Evolutionary conservation across 495 filamentous ascomycete species (phyloP).

Genomic region (Annulohypoxylon nitens): DNA sequence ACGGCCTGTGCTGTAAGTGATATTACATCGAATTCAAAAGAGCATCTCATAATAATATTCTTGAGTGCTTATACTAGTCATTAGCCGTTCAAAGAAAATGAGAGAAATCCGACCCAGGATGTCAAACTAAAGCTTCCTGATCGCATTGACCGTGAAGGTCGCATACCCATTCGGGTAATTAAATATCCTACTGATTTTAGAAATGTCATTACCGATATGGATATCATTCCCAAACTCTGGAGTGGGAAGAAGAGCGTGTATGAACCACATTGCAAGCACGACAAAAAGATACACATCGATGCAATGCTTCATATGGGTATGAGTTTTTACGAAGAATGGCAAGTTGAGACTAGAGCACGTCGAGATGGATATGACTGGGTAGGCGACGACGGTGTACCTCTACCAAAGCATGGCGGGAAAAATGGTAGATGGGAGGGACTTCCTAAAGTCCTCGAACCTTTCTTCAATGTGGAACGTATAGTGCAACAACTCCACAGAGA

Average conservation of each 20-base stretch:
- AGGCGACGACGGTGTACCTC: constrained; percentile 18
- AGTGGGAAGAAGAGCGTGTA: constrained; percentile 19
- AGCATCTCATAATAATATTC: not conserved
- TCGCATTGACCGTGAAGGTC: constrained; percentile 16
- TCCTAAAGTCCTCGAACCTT: constrained; percentile 12
- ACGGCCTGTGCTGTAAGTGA: constrained; percentile 30
- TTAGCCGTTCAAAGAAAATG: constrained; percentile 29
- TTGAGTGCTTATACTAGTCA: not conserved
- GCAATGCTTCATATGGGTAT: constrained; percentile 32
- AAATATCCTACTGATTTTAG: constrained; percentile 25
- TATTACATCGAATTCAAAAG: not conserved
- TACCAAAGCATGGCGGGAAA: constrained; percentile 22
- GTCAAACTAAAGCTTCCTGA: constrained; percentile 19
- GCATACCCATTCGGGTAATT: constrained; percentile 23
- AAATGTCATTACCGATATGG: constrained; percentile 25
- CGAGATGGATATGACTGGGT: constrained; percentile 31
- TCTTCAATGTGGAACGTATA: constrained; percentile 20
- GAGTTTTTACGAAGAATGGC: constrained; percentile 23
- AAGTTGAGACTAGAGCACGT: constrained; percentile 26
- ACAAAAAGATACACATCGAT: constrained; percentile 21
- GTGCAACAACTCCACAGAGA: constrained; percentile 9
- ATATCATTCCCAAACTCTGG: constrained; percentile 22
- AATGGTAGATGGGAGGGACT: constrained; percentile 18
- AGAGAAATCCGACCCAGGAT: constrained; percentile 22
- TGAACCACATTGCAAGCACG: constrained; percentile 1